Evolutionary conservation across 1,284 basidiomycete genomes (phyloP).

Genomic region (Apiotrichum mycotoxinovorans): DNA sequence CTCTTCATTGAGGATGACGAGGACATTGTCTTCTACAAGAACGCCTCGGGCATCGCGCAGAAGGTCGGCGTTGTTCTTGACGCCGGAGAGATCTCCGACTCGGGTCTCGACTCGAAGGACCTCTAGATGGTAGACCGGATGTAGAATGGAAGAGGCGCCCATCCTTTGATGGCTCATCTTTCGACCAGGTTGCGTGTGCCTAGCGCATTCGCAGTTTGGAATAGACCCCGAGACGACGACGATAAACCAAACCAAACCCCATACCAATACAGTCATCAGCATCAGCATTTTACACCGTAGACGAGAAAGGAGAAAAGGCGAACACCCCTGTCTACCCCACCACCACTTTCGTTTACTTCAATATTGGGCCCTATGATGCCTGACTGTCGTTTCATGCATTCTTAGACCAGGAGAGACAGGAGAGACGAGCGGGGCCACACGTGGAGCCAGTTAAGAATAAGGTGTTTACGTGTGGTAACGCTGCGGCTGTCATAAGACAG

Average conservation of each 20-base stretch:
- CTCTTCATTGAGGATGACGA: conserved; percentile 87
- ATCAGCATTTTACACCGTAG: not conserved
- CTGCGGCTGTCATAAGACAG: too few relatives aligned
- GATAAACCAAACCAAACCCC: not conserved
- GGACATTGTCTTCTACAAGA: conserved; percentile 88
- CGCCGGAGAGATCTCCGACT: conserved; percentile 66
- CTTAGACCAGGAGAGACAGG: not conserved
- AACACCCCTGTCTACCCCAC: not conserved
- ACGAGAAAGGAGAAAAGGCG: not conserved
- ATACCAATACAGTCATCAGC: not conserved
- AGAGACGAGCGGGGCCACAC: too few relatives aligned
- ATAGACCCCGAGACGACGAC: not conserved
- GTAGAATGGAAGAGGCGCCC: not conserved
- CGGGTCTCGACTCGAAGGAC: conserved; percentile 65
- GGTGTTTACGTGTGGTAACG: too few relatives aligned
- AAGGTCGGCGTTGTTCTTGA: conserved; percentile 62
- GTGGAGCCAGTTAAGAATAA: too few relatives aligned
- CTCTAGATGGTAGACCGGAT: conserved; percentile 22
- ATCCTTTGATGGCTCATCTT: not conserved
- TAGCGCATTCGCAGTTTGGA: not conserved
- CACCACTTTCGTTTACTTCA: conserved; percentile 1
- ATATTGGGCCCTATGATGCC: not conserved
- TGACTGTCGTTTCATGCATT: conserved; percentile 9
- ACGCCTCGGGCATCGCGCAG: conserved; percentile 70
- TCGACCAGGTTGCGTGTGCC: too few relatives aligned